These are phyloP conservation scores for Hibiscus syriacus DNA, from an alignment of 345 rosid species.

Conservation along the genomic window DNA sequence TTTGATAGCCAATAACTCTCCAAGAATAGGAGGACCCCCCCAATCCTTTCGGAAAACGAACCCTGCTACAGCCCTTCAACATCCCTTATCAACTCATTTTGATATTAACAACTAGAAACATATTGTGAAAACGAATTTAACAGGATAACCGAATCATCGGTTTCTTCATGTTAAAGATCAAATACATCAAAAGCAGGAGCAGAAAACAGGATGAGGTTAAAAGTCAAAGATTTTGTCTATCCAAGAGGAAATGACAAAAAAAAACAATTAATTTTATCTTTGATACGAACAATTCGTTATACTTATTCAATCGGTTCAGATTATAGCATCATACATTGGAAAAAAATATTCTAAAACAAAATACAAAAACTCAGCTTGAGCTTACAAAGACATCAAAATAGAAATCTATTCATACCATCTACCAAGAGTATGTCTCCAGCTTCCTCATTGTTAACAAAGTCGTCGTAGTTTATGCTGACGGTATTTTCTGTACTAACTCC, in stretches of 20 bases:
- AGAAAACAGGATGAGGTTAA: not conserved
- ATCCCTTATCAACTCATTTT: not conserved
- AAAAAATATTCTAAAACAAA: not conserved
- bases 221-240: not conserved
- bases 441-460: not conserved
- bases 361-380: not conserved
- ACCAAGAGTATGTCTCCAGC: not conserved
- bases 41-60: no score
- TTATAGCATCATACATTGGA: not conserved
- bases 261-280: not conserved
- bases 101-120: not conserved
- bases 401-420: conserved; percentile 52
- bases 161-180: not conserved
- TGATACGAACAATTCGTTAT: not conserved
- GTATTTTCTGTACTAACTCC: conserved; percentile 45
- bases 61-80: no score
- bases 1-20: no score
- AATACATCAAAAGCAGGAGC: not conserved
- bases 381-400: not conserved
- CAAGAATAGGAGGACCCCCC: no score
- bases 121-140: not conserved
- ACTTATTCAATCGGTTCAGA: not conserved
- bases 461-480: not conserved
- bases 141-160: not conserved
- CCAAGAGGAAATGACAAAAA: not conserved